These are phyloP conservation scores for Fusarium sp. DNA, from an alignment of 2,329 filamentous ascomycete species.

Conservation along the genomic window DNA sequence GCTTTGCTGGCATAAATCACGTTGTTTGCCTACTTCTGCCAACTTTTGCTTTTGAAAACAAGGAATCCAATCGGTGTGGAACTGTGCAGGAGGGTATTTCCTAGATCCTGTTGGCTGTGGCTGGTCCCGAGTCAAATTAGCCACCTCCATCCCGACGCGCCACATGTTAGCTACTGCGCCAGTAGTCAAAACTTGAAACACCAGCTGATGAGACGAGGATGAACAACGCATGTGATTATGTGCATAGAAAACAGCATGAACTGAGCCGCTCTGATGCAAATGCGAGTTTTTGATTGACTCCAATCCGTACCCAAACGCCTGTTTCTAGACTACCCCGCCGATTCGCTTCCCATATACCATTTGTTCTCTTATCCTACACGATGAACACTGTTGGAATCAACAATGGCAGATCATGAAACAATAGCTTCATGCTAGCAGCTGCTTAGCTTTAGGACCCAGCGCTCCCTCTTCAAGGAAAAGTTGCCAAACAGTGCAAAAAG, in stretches of 20 bases:
- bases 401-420: slow-evolving; percentile 21
- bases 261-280: neutral
- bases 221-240: slow-evolving; percentile 5
- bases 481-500: neutral
- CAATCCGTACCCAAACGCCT: slow-evolving; percentile 25
- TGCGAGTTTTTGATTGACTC: slow-evolving; percentile 4
- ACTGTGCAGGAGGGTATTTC: slow-evolving; percentile 18
- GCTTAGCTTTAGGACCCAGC: neutral
- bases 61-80: slow-evolving; percentile 29
- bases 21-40: slow-evolving; percentile 33
- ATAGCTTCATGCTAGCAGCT: slow-evolving; percentile 10
- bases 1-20: slow-evolving; percentile 17
- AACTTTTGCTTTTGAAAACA: slow-evolving; percentile 37
- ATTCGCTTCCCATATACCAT: slow-evolving; percentile 2
- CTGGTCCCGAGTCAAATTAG: slow-evolving; percentile 19
- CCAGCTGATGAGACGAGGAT: slow-evolving; percentile 1
- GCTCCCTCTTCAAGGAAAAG: slow-evolving; percentile 12
- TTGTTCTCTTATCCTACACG: slow-evolving; percentile 9
- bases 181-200: slow-evolving; percentile 33
- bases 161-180: slow-evolving; percentile 22
- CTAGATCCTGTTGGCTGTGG: slow-evolving; percentile 28
- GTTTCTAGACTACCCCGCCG: slow-evolving; percentile 7
- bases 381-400: slow-evolving; percentile 1
- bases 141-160: slow-evolving; percentile 24
- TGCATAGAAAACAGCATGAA: neutral